phyloP scores from a whole-genome alignment of 1,139 yeast genomes.

The Yamadazyma dendronema region DNA sequence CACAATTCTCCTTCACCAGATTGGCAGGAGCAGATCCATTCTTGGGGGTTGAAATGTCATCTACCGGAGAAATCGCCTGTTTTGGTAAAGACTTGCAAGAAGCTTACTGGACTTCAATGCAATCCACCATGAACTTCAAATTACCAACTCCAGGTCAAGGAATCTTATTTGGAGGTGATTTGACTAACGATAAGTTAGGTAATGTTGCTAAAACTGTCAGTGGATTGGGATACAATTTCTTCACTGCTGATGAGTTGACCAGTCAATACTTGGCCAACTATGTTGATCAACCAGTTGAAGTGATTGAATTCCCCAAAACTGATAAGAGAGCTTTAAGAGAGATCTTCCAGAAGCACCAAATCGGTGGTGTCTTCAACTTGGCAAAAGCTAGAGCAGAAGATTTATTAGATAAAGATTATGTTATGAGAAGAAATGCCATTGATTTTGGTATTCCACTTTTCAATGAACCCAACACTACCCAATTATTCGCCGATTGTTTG shows the following conservation, averaged over 20 bases:
- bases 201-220: conserved; percentile 68
- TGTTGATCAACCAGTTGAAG: conserved; percentile 51
- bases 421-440: conserved; percentile 98
- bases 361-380: conserved; percentile 86
- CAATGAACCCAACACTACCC: conserved; percentile 92
- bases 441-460: conserved; percentile 95
- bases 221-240: conserved; percentile 78
- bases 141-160: conserved; percentile 91
- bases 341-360: conserved; percentile 81
- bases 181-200: conserved; percentile 67
- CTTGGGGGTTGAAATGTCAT: conserved; percentile 98
- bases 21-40: conserved; percentile 99
- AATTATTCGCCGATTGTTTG: conserved; percentile 82
- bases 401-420: conserved; percentile 84
- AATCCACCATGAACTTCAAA: conserved; percentile 94
- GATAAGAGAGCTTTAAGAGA: conserved; percentile 93
- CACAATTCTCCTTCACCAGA: conserved; percentile 97
- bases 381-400: conserved; percentile 87
- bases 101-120: conserved; percentile 97
- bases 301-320: conserved; percentile 86
- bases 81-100: conserved; percentile 83
- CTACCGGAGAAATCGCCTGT: conserved; percentile 98
- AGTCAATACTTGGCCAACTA: conserved; percentile 60
- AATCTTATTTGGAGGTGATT: conserved; percentile 90
- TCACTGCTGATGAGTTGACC: conserved; percentile 71